These are phyloP conservation scores for Mucor sp. DNA, from an alignment of 371 early-diverging fungal genomes.

Conservation along the genomic window DNA sequence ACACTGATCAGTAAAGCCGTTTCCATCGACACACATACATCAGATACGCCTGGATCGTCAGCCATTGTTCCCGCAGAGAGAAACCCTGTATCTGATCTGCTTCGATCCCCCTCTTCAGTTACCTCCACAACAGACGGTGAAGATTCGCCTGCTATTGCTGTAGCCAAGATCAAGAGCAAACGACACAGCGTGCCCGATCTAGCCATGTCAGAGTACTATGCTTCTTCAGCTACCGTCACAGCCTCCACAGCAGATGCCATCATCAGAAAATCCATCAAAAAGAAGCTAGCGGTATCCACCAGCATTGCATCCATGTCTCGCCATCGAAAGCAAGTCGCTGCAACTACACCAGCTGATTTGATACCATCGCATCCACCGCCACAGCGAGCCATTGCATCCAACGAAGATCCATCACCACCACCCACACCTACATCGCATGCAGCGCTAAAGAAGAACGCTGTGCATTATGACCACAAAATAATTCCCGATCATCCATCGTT, in stretches of 20 bases:
- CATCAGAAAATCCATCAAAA: not conserved
- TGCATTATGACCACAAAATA: slow-evolving; percentile 7
- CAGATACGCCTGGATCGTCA: slow-evolving; percentile 6
- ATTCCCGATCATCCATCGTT: slow-evolving; percentile 7
- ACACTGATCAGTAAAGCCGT: slow-evolving; percentile 16
- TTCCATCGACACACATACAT: slow-evolving; percentile 8
- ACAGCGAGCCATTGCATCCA: not conserved
- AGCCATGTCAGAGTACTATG: slow-evolving; percentile 8
- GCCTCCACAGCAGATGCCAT: not conserved
- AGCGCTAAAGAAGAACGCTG: slow-evolving; percentile 4
- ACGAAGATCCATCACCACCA: not conserved
- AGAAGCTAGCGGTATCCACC: not conserved
- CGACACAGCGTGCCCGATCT: slow-evolving; percentile 1
- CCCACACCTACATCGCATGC: slow-evolving; percentile 3
- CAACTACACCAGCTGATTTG: not conserved
- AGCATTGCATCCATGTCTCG: not conserved
- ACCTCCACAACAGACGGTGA: slow-evolving; percentile 5
- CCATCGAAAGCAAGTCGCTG: not conserved
- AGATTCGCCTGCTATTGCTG: not conserved
- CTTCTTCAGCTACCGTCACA: not conserved
- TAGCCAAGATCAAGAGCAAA: not conserved
- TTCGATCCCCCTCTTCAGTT: slow-evolving; percentile 10
- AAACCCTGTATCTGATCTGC: slow-evolving; percentile 15
- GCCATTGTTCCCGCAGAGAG: slow-evolving; percentile 14
- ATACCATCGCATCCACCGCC: not conserved